Conservation (phyloP, 2,329 filamentous ascomycete species). For the Immersiporthe knoxdaviesiana region DNA sequence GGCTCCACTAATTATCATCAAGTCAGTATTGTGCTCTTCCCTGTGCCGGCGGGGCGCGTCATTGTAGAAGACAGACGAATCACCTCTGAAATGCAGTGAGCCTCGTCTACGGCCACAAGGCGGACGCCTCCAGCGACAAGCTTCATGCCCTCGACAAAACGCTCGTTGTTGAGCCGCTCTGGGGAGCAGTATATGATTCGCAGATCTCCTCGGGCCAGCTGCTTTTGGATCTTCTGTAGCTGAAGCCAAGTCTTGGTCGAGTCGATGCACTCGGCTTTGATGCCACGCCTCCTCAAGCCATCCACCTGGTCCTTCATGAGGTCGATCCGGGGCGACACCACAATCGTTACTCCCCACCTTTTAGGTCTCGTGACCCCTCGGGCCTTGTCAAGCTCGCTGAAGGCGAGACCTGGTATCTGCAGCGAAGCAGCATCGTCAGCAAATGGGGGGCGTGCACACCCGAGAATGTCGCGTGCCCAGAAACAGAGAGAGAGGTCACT, state of each 20-base stretch:
- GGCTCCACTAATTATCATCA: slow-evolving; percentile 45
- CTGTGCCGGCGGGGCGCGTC: slow-evolving; percentile 6
- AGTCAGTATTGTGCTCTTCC: slow-evolving; percentile 20
- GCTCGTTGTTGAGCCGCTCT: slow-evolving; percentile 64
- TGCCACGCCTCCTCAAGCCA: slow-evolving; percentile 50
- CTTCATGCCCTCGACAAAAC: slow-evolving; percentile 60
- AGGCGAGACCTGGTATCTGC: slow-evolving; percentile 52
- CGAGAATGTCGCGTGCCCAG: not conserved
- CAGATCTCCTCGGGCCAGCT: slow-evolving; percentile 49
- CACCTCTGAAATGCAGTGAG: slow-evolving; percentile 61
- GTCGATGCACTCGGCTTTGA: slow-evolving; percentile 58
- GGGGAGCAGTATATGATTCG: slow-evolving; percentile 62
- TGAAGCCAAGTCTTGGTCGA: slow-evolving; percentile 57
- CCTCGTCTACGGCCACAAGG: slow-evolving; percentile 60
- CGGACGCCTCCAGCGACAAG: slow-evolving; percentile 58
- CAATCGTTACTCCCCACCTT: slow-evolving; percentile 55
- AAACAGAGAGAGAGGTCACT: slow-evolving; percentile 6
- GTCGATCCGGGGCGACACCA: slow-evolving; percentile 60
- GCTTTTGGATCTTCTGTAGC: slow-evolving; percentile 42
- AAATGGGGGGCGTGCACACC: too few species aligned
- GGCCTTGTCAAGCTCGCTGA: slow-evolving; percentile 46
- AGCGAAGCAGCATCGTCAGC: not conserved
- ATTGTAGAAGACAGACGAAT: not conserved
- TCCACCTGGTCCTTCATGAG: slow-evolving; percentile 67
- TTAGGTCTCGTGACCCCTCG: slow-evolving; percentile 35